phyloP scores from a whole-genome alignment of 768 basidiomycete species.

The Melanogaster broomeanus region DNA sequence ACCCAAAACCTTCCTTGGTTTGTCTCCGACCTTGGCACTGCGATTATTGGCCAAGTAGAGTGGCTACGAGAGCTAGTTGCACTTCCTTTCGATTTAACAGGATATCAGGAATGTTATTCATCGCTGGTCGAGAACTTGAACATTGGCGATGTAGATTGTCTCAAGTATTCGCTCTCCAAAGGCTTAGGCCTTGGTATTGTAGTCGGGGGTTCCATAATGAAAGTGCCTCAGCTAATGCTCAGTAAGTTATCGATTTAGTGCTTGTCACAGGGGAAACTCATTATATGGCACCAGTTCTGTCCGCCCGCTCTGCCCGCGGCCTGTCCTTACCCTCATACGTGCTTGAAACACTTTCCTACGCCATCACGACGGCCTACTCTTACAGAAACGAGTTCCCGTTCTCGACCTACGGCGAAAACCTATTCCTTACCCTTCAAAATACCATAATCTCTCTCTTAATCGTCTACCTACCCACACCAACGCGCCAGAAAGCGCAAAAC shows the following conservation, averaged over 20 bases:
- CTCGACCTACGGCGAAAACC: slow-evolving; percentile 96
- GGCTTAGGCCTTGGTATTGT: slow-evolving; percentile 92
- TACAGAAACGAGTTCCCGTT: slow-evolving; percentile 87
- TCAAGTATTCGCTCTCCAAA: slow-evolving; percentile 92
- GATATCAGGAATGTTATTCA: slow-evolving; percentile 79
- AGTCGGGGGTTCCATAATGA: slow-evolving; percentile 91
- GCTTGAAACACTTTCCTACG: slow-evolving; percentile 89
- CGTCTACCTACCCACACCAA: slow-evolving; percentile 54
- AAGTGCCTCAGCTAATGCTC: slow-evolving; percentile 89
- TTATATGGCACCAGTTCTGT: slow-evolving; percentile 52
- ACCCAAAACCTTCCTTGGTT: slow-evolving; percentile 87
- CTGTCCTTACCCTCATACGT: slow-evolving; percentile 85
- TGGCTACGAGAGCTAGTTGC: neutral
- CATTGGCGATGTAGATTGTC: slow-evolving; percentile 72
- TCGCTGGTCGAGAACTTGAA: slow-evolving; percentile 87
- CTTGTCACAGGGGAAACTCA: neutral
- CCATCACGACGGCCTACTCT: slow-evolving; percentile 87
- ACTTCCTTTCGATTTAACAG: neutral
- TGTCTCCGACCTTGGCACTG: slow-evolving; percentile 76
- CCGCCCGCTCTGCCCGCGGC: slow-evolving; percentile 78
- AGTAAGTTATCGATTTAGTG: slow-evolving; percentile 47
- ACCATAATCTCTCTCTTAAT: slow-evolving; percentile 87
- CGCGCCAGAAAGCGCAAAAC: slow-evolving; percentile 27
- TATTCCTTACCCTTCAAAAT: slow-evolving; percentile 91
- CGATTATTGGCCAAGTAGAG: slow-evolving; percentile 80